phyloP scores from a whole-genome alignment of 208 protist species.

The Strigomonas galati region DNA sequence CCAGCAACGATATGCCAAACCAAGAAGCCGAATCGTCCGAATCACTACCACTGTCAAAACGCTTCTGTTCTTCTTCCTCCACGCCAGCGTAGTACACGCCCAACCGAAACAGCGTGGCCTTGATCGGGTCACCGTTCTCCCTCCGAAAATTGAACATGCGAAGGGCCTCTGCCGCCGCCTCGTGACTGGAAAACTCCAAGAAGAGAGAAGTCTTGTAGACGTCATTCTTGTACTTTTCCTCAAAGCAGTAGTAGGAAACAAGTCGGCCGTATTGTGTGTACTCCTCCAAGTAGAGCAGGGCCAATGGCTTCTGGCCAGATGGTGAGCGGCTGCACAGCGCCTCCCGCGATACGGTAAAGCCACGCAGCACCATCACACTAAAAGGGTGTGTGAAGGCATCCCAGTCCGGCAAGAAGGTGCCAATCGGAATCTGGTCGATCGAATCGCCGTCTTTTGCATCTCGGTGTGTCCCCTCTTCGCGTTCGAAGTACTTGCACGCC shows the following conservation, averaged over 20 bases:
- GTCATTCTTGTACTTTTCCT: constrained; percentile 2
- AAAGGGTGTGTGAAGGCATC: not conserved
- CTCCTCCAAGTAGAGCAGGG: constrained; percentile 53
- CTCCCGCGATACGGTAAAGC: constrained; percentile 18
- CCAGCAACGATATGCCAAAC: constrained; percentile 39
- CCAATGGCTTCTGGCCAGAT: constrained; percentile 30
- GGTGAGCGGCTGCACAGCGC: constrained; percentile 21
- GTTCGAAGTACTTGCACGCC: no score
- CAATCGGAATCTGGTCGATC: no score
- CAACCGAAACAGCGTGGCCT: constrained; percentile 33
- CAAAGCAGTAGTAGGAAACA: constrained; percentile 63
- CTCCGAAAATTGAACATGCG: constrained; percentile 29
- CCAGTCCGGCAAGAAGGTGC: no score
- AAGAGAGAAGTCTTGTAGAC: constrained; percentile 33
- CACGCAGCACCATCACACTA: constrained; percentile 50
- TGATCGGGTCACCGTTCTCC: not conserved
- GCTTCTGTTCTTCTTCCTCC: constrained; percentile 17
- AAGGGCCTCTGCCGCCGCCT: constrained; percentile 47
- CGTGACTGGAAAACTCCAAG: constrained; percentile 49
- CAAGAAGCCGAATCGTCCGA: constrained; percentile 27
- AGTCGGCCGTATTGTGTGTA: constrained; percentile 75
- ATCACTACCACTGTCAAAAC: constrained; percentile 12
- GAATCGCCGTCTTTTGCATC: no score
- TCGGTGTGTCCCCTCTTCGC: no score
- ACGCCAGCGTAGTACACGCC: constrained; percentile 53